These are phyloP conservation scores for Craterostigma plantagineum DNA, from an alignment of 257 asterid species.

Conservation along the genomic window DNA sequence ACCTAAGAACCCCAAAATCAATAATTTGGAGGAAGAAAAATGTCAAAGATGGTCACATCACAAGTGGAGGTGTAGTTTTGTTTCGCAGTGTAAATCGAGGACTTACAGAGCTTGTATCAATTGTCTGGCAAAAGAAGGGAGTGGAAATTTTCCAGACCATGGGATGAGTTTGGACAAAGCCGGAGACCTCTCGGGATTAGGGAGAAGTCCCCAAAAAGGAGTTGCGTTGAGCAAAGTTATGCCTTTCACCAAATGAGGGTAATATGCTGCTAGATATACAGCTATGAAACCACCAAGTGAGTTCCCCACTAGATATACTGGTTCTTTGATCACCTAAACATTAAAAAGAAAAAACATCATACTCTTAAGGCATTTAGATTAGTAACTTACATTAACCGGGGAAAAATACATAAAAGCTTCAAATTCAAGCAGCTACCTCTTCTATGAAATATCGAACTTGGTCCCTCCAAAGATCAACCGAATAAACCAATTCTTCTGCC, in stretches of 20 bases:
- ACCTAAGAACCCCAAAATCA: conserved; percentile 18
- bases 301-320: conserved; percentile 83
- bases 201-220: conserved; percentile 92
- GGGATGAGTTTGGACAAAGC: conserved; percentile 56
- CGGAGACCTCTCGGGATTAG: conserved; percentile 76
- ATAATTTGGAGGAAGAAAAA: background rate
- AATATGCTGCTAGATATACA: conserved; percentile 64
- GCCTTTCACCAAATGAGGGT: conserved; percentile 85
- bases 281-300: conserved; percentile 93
- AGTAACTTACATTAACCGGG: too few species aligned
- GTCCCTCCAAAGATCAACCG: conserved; percentile 77
- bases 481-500: conserved; percentile 76
- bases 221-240: conserved; percentile 84
- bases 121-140: conserved; percentile 45
- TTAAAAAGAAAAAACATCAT: too few species aligned
- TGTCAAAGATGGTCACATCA: background rate
- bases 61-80: background rate
- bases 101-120: conserved; percentile 57
- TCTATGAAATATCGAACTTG: conserved; percentile 69
- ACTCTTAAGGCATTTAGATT: too few species aligned
- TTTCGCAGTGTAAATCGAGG: too few species aligned
- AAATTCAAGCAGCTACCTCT: conserved; percentile 40
- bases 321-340: conserved; percentile 66
- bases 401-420: too few species aligned
- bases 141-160: conserved; percentile 89